Evolutionary conservation across 257 asterid genomes (phyloP).

Genomic region (Apocynum venetum): DNA sequence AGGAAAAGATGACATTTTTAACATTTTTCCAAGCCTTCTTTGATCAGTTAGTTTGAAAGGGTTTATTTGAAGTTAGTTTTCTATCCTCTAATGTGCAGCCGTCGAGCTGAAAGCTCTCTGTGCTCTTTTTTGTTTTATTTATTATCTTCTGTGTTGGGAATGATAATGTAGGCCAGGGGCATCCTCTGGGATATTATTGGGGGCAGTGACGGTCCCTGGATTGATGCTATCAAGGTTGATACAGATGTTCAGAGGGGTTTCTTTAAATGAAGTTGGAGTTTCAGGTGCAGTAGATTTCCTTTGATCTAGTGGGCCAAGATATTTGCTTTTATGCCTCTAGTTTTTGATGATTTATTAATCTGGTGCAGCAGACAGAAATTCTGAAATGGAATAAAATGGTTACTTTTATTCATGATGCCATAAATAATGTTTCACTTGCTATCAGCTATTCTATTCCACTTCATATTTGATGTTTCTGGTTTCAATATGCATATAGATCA

Average conservation of each 20-base stretch:
- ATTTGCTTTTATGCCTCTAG: neutral
- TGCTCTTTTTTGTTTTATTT: neutral
- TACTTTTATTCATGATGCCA: neutral
- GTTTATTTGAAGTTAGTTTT: neutral
- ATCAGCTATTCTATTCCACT: neutral
- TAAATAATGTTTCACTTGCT: neutral
- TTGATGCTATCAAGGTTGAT: slow-evolving; percentile 71
- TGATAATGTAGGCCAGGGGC: slow-evolving; percentile 68
- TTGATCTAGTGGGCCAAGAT: neutral
- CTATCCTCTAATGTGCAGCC: neutral
- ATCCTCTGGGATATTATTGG: slow-evolving; percentile 80
- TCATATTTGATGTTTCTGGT: neutral
- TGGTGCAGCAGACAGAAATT: neutral
- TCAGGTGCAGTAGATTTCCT: slow-evolving; percentile 38
- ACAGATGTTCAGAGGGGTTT: slow-evolving; percentile 53
- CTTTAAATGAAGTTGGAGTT: slow-evolving; percentile 37
- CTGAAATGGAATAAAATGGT: neutral
- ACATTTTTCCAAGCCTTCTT: neutral
- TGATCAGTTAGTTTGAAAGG: neutral
- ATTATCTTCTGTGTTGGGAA: neutral
- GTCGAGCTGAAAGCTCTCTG: neutral
- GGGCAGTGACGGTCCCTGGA: slow-evolving; percentile 85
- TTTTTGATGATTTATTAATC: neutral
- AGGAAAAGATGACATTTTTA: too few relatives aligned
- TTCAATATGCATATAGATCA: neutral